Percentiles rank a stretch among this genome's conserved stretches.
phyloP scores from a whole-genome alignment of 1,284 basidiomycete genomes.

The Cystobasidium pallidum region DNA sequence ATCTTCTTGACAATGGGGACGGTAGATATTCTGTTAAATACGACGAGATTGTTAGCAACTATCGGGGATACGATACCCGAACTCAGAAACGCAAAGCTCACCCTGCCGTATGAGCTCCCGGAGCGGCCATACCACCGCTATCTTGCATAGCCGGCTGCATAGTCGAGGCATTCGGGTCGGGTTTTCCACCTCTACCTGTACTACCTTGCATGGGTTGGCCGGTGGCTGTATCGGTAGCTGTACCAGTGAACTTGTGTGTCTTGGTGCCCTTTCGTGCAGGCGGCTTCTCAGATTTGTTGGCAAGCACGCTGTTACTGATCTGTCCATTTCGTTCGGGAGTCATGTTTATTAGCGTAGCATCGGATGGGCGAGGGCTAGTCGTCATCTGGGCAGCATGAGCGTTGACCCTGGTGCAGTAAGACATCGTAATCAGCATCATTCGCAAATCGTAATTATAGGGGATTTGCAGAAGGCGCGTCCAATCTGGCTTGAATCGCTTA shows the following conservation, averaged over 20 bases:
- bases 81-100: background rate
- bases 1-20: conserved; percentile 9
- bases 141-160: conserved; percentile 20
- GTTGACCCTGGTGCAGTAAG: conserved; percentile 1
- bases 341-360: conserved; percentile 7
- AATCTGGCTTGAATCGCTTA: background rate
- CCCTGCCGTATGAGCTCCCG: conserved; percentile 2
- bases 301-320: background rate
- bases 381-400: background rate
- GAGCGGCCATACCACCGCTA: conserved; percentile 1
- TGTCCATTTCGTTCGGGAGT: background rate
- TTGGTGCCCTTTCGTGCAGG: background rate
- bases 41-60: no score
- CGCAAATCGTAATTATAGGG: no score
- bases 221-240: background rate
- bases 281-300: background rate
- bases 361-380: background rate
- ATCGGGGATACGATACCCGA: no score
- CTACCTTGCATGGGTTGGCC: background rate
- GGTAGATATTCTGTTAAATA: background rate
- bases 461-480: no score
- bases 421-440: no score
- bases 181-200: conserved; percentile 6
- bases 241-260: background rate
- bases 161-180: background rate